Base-by-base conservation (phyloP, 257 asterid genomes). In the Solanum tacnaense region DNA sequence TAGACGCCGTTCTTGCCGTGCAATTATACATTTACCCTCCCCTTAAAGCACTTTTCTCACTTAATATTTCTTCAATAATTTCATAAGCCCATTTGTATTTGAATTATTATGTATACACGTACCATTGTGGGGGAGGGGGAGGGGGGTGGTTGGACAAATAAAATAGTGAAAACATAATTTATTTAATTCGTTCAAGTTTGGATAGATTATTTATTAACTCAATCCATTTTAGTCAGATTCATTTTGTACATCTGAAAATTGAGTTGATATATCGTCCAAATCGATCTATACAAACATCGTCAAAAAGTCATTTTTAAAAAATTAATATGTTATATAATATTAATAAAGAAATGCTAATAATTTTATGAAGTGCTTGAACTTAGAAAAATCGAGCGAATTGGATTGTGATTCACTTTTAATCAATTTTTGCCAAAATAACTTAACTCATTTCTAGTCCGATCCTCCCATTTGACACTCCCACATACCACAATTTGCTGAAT, bases 1-100 rank as follows among this genome's bases (percentile, higher is more conserved):
- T 76, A 86, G 89, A 72, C 65, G 89, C 94, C 93, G 90, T 86
- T 91, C 73, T 87, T 83, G 88, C 88, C 89, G 67, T 86, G 87
- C 89, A 90, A 89, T 91, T 92, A 88, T 89, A 62, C 7, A 20
- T 73, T 88, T 86, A 39, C 29, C 36, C 36, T 31, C 18, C 35
- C 75, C 75, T 29, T 70, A 70, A 67, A 70, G 34, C 75, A 27
- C 38, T 25, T 67, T 67, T 5, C 12, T 78, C 13, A 41, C 13
- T 27, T 32, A 25, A 27, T 25, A 27, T 9, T 25, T 67, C 35
- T 67, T 41, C 84, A 41, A 39, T 76, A n/a, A 76, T 36, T 20
- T 36, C 32, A 36, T 36, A 21, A 65, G 32, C 72, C 7, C 8
- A 65, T 2, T n/a, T n/a, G 32, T 21, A 58, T 58, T 21, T 67